Base-by-base conservation (phyloP, 257 asterid species). In the Capsicum baccatum region DNA sequence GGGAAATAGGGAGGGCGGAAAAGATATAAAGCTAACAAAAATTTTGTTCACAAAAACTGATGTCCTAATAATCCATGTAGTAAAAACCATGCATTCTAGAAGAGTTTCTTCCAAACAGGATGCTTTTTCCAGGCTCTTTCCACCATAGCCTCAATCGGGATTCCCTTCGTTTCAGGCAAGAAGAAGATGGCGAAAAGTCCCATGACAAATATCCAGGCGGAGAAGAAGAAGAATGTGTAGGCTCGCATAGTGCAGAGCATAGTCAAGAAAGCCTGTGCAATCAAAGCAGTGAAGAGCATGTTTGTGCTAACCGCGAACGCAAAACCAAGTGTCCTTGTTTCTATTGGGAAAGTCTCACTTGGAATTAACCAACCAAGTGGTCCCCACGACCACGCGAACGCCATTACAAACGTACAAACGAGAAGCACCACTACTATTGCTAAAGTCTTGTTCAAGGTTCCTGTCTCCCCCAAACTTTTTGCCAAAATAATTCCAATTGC, bases 331-430 rank as follows among this genome's bases (percentile, higher is more conserved):
- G 97, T 89, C 76, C 94, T 83, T 0, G 95, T 93, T 87, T 94
- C 98, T 44, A 94, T 0, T 0, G 98, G 98, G 88, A 90, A 93
- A 4, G 91, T 89, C 81, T 94, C 98, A 26, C 95, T 90, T 0
- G 98, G 97, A 8, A 94, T 88, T 12, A 93, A 62, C 98, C 98
- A 94, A 0, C 97, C 96, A 58, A 94, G 89, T 0, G 97, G 98
- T 0, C 98, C 97, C 97, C 96, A 94, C 3, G 98, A 94, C 98
- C 98, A 93, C 2, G 98, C 96, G 58, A 94, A 94, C 3, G 93
- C 79, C 96, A 93, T 92, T 47, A 94, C 98, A n/a, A 79, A 94
- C 3, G 86, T 8, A 80, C 98, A 93, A 52, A 93, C 91, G 0
- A 94, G 87, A 14, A 89, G 54, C 35, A 94, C 96, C 83, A 94